Base-by-base conservation (phyloP, 768 basidiomycete species). In the Podaxis sp. region DNA sequence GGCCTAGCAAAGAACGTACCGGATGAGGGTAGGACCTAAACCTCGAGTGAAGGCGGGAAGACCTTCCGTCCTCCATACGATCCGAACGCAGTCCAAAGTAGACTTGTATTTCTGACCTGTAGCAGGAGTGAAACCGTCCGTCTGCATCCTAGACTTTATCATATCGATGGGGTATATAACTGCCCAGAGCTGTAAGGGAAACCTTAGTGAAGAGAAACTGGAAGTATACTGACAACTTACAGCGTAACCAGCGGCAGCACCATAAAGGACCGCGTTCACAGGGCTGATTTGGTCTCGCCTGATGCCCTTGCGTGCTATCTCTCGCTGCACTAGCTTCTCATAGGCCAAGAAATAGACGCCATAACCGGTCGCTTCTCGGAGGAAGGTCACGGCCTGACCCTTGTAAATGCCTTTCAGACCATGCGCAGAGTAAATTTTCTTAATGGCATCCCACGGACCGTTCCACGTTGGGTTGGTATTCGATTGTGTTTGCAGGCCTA, bases 141-240 rank as follows among this genome's bases (percentile, higher is more conserved):
- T 97, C 76, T 99, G 96, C 82, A 98, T 91, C 58, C 95, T 87
- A 28, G 93, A 94, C 72, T 99, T 99, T 71, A 98, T 87, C 84
- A 97, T 93, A 75, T 97, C 95, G 74, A 96, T 90, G 15, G 95
- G 95, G 79, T 96, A 96, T 78, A 95, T 95, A 10, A 93, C 79
- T n/a, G 85, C 88, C 93, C 93, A 95, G 30, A 95, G 80, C 91
- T 93, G 62, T 37, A 58, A 44, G 66, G 33, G 53, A 50, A 51
- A 65, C 30, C 61, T 40, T 52, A 66, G 36, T 48, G 61, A 13
- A 36, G n/a, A 17, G 13, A 37, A 52, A 58, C 56, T 11, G 33
- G 33, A 53, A 26, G 22, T 2, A 49, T n/a, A 24, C 5, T 26
- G 28, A 24, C 26, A 20, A 77, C 90, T 69, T 73, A 94, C 92